Evolutionary conservation across 176 grass and related monocot species (phyloP).

Genomic region (Puya raimondii): DNA sequence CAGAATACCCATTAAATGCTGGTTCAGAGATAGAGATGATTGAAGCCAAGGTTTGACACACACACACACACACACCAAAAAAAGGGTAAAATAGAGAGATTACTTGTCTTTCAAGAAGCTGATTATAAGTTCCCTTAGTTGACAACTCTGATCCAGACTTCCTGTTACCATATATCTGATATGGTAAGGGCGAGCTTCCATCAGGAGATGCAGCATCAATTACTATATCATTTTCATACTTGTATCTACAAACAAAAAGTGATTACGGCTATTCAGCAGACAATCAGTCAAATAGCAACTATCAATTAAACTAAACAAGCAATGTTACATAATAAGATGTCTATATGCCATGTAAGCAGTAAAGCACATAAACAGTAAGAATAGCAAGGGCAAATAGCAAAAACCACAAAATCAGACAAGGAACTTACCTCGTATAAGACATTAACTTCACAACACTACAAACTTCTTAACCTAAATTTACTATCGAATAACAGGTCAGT

Average conservation of each 20-base stretch:
- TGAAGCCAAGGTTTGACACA: not conserved
- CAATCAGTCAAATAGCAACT: slow-evolving; percentile 15
- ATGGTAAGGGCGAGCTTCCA: slow-evolving; percentile 91
- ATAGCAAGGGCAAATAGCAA: not conserved
- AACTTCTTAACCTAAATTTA: too few species aligned
- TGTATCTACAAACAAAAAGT: slow-evolving; percentile 70
- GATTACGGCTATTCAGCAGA: not conserved
- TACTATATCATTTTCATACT: slow-evolving; percentile 96
- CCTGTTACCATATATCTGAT: slow-evolving; percentile 96
- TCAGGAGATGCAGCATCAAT: slow-evolving; percentile 95
- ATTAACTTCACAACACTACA: too few species aligned
- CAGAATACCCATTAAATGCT: not conserved
- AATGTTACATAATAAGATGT: not conserved
- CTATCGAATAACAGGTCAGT: too few species aligned
- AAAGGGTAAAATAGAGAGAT: slow-evolving; percentile 16
- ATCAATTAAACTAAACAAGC: slow-evolving; percentile 19
- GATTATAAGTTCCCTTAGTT: slow-evolving; percentile 83
- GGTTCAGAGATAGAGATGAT: not conserved
- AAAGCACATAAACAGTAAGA: too few species aligned
- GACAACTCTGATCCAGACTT: slow-evolving; percentile 78
- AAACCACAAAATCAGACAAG: too few species aligned
- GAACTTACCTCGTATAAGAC: too few species aligned
- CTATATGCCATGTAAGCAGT: too few species aligned
- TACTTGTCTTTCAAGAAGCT: slow-evolving; percentile 99
- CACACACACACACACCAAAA: not conserved